Evolutionary conservation across 352 stramenopile species (phyloP).

Genomic region (Globisporangium recalcitrans): DNA sequence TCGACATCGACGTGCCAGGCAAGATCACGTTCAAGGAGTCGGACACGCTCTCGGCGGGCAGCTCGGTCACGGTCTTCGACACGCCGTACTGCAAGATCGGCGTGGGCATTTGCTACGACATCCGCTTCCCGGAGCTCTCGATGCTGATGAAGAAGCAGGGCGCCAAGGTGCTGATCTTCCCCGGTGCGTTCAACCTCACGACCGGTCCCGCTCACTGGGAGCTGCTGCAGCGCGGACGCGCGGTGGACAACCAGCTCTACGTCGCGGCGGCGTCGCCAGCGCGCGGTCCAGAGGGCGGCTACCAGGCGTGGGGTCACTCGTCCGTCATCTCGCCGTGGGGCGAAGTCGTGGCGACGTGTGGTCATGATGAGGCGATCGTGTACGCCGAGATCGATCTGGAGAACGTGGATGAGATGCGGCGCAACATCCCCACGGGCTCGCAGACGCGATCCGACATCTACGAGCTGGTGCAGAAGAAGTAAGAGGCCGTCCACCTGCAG

Average conservation of each 20-base stretch:
- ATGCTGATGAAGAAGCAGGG: conserved; percentile 93
- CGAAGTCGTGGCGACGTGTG: conserved; percentile 93
- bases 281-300: conserved; percentile 90
- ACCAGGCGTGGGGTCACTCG: conserved; percentile 99
- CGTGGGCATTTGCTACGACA: conserved; percentile 99
- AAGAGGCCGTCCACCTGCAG: not conserved
- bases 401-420: conserved; percentile 92
- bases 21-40: conserved; percentile 99
- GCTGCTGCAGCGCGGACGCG: conserved; percentile 94
- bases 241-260: conserved; percentile 94
- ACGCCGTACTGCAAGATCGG: conserved; percentile 92
- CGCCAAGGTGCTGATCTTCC: conserved; percentile 85
- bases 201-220: conserved; percentile 98
- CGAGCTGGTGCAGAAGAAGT: conserved; percentile 79
- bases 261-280: conserved; percentile 96
- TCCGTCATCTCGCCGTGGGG: conserved; percentile 97
- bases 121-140: conserved; percentile 98
- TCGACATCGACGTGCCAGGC: conserved; percentile 99
- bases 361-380: conserved; percentile 91
- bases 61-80: conserved; percentile 82
- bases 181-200: conserved; percentile 85
- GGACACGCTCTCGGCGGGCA: conserved; percentile 95
- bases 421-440: conserved; percentile 93
- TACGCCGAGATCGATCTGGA: conserved; percentile 95
- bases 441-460: conserved; percentile 97